Evolutionary conservation across 2,329 filamentous ascomycete species (phyloP).

Genomic region (Hymenoscyphus salicellus): DNA sequence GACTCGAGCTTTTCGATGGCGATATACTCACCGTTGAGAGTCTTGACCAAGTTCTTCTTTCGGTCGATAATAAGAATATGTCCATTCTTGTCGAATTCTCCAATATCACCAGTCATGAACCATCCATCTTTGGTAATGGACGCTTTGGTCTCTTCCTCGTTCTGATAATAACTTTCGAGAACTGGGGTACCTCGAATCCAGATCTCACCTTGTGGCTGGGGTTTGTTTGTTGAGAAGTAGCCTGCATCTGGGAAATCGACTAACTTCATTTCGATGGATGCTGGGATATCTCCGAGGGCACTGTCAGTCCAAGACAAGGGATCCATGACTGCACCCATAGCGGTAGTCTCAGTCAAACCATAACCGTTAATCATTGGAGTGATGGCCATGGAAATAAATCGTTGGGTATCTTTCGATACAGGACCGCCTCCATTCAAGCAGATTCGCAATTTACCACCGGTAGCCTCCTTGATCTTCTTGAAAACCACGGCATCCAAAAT

Average conservation of each 20-base stretch:
- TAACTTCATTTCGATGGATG: conserved; percentile 81
- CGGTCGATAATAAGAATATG: conserved; percentile 88
- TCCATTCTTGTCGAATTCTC: conserved; percentile 77
- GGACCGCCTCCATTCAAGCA: conserved; percentile 94
- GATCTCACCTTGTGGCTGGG: conserved; percentile 85
- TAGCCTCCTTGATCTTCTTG: conserved; percentile 85
- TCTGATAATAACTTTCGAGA: conserved; percentile 75
- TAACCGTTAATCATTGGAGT: conserved; percentile 95
- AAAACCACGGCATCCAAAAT: conserved; percentile 83
- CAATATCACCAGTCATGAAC: conserved; percentile 97
- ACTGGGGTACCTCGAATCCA: conserved; percentile 79
- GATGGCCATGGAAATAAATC: conserved; percentile 87
- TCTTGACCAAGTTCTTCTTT: conserved; percentile 98
- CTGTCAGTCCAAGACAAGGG: conserved; percentile 79
- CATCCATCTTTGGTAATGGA: conserved; percentile 80
- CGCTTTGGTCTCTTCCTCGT: conserved; percentile 79
- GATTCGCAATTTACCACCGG: conserved; percentile 82
- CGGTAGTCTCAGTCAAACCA: conserved; percentile 88
- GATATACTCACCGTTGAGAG: conserved; percentile 92
- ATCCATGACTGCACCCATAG: conserved; percentile 77
- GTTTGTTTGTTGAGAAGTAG: conserved; percentile 67
- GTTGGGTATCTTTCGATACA: conserved; percentile 80
- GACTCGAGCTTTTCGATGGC: conserved; percentile 94
- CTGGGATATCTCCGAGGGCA: conserved; percentile 75
- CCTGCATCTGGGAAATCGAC: conserved; percentile 87